Evolutionary conservation across 225 moss, liverwort and hornwort genomes (phyloP), one percentile per base, ranked within the genome.

Genomic region (Pseudoscleropodium purum): DNA sequence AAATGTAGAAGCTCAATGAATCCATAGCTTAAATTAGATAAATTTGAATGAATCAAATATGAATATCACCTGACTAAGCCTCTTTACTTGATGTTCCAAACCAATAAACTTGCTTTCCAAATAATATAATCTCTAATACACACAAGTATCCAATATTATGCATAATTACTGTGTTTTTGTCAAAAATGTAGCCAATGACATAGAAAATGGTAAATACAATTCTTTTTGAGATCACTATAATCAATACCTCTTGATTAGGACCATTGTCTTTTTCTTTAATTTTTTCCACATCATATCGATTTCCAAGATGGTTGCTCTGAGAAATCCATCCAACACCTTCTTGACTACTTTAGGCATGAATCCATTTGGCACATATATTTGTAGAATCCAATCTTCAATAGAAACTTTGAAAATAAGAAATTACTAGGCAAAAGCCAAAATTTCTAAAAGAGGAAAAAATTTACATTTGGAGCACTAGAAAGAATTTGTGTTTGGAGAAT

Each of bases 401-500:
- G 1, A 84, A 59, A 59, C 11, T 68, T 84, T 54, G 10, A 87
- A 60, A 45, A 74, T 18, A 81, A 4, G 10, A n/a, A 70, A 81
- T 63, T 36, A 20, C 6, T 69, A 69, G 26, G 41, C 19, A 61
- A 69, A 86, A 57, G 69, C 24, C 41, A 11, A 34, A 81, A 17
- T 47, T 36, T 73, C 18, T 8, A 70, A 70, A 67, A 76, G 34
- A n/a, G 57, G 52, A 15, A 89, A 83, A 70, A 64, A 41, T 63
- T 85, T 87, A 95, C 90, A 25, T 78, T 84, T 75, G 90, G 79
- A 75, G 89, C 68, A 81, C 56, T 59, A 16, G 91, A 84, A 52
- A 86, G 89, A 78, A 97, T 87, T 92, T 97, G 97, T 29, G 92
- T 76, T 91, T 97, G 97, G 79, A 99, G 94, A 68, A 92, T 81